A percentile compares a stretch with the other conserved stretches of the same genome.
phyloP scores from a whole-genome alignment of 768 basidiomycete genomes.

The Termitomyces sp. region DNA sequence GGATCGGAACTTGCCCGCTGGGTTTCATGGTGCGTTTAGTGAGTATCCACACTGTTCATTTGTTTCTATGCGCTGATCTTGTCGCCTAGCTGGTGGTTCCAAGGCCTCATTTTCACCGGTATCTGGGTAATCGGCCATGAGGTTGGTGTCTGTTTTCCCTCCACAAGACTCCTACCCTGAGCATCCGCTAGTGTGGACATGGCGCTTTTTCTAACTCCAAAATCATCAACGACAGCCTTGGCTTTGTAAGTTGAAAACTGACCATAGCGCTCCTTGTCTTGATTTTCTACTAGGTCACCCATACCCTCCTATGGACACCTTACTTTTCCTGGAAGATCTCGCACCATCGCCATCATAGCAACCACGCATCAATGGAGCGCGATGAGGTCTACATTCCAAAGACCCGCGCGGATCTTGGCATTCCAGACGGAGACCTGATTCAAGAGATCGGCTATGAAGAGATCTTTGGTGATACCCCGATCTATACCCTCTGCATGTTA shows the following conservation, averaged over 20 bases:
- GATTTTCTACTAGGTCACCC: conserved; percentile 28
- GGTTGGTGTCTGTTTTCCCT: conserved; percentile 20
- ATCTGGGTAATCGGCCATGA: conserved; percentile 61
- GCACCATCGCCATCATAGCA: conserved; percentile 47
- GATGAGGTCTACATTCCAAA: conserved; percentile 61
- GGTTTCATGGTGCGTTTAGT: conserved; percentile 44
- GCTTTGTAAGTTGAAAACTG: conserved; percentile 35
- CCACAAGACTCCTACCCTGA: not conserved
- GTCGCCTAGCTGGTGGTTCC: conserved; percentile 51
- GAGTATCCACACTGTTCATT: conserved; percentile 14
- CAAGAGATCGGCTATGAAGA: conserved; percentile 46
- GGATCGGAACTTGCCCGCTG: conserved; percentile 35
- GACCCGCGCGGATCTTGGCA: conserved; percentile 48
- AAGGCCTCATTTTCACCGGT: conserved; percentile 53
- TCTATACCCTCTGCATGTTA: conserved; percentile 53
- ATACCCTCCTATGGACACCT: conserved; percentile 46
- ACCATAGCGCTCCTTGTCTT: conserved; percentile 2
- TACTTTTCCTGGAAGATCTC: conserved; percentile 54
- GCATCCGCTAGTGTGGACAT: conserved; percentile 43
- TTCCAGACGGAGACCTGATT: conserved; percentile 32
- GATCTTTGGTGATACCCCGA: conserved; percentile 53
- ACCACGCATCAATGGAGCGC: conserved; percentile 49
- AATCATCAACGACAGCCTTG: conserved; percentile 43
- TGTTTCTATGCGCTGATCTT: not conserved
- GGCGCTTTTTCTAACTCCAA: conserved; percentile 49